A percentile compares a stretch with the other conserved stretches of the same genome.
Evolutionary conservation across 208 protist genomes (phyloP).

Genomic region (Trypanosoma boissoni): DNA sequence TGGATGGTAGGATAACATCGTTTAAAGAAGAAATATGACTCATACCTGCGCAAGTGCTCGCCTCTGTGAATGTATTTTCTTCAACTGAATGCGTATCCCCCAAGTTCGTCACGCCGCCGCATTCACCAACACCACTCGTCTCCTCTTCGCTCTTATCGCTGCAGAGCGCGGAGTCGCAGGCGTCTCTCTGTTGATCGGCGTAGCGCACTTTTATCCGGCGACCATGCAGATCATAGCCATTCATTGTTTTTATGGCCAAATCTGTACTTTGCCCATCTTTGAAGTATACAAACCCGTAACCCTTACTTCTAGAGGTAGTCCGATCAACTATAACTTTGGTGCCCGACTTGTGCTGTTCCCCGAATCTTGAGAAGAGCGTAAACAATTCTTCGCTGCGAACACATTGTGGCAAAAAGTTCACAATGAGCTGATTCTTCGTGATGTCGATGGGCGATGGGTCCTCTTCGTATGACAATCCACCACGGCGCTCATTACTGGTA

Average conservation of each 20-base stretch:
- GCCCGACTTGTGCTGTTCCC: conserved; percentile 31
- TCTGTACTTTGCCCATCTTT: conserved; percentile 44
- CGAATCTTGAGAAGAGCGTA: conserved; percentile 45
- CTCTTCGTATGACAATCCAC: conserved; percentile 36
- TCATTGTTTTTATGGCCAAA: conserved; percentile 48
- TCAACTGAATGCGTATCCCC: too few relatives aligned
- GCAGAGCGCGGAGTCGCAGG: conserved; percentile 23
- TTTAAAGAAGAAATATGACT: too few relatives aligned
- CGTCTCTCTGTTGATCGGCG: conserved; percentile 48
- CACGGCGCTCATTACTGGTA: conserved; percentile 3
- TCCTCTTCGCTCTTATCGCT: not conserved
- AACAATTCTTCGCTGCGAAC: conserved; percentile 48
- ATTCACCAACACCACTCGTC: not conserved
- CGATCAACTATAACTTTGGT: conserved; percentile 62
- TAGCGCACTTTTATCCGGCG: conserved; percentile 62
- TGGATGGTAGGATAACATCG: not conserved
- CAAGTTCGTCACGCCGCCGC: too few relatives aligned
- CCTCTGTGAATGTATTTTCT: too few relatives aligned
- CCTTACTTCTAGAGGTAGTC: conserved; percentile 54
- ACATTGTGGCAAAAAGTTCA: conserved; percentile 58
- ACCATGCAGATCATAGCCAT: conserved; percentile 44
- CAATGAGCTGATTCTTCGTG: conserved; percentile 59
- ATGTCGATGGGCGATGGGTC: conserved; percentile 53
- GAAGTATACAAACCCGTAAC: conserved; percentile 84
- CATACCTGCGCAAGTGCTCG: too few relatives aligned